A percentile compares a stretch with the other conserved stretches of the same genome.
Conservation (phyloP, 495 filamentous ascomycete species). For the Penicillium pancosmium region DNA sequence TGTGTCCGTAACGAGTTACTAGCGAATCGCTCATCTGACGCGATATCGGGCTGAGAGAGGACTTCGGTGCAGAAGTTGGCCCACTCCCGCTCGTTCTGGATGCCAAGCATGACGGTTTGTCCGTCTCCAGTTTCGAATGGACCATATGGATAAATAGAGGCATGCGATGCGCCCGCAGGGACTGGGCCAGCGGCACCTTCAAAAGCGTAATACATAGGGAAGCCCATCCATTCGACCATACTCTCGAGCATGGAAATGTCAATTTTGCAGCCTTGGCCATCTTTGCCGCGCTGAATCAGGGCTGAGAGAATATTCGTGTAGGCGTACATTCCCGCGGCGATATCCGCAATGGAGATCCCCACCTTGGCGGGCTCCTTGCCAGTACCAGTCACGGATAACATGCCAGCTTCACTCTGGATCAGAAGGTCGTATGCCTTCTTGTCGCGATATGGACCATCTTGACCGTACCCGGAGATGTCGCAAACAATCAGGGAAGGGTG, state of each 20-base stretch:
- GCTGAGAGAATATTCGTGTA: slow-evolving; percentile 54
- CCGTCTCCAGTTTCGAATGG: slow-evolving; percentile 51
- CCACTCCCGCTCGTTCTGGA: slow-evolving; percentile 59
- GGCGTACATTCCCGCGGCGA: slow-evolving; percentile 53
- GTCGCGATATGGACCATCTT: slow-evolving; percentile 51
- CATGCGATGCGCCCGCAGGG: slow-evolving; percentile 51
- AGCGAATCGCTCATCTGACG: slow-evolving; percentile 37
- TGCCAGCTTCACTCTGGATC: slow-evolving; percentile 56
- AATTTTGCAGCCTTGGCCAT: slow-evolving; percentile 44
- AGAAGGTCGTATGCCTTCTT: slow-evolving; percentile 61
- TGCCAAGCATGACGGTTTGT: slow-evolving; percentile 54
- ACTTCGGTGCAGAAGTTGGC: slow-evolving; percentile 47
- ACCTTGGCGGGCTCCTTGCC: slow-evolving; percentile 51
- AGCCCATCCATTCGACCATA: slow-evolving; percentile 59
- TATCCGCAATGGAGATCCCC: slow-evolving; percentile 56
- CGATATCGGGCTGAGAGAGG: slow-evolving; percentile 31
- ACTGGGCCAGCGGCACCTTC: slow-evolving; percentile 40
- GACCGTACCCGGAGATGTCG: slow-evolving; percentile 55
- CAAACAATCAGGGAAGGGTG: slow-evolving; percentile 53
- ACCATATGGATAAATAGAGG: slow-evolving; percentile 55
- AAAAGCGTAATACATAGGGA: slow-evolving; percentile 56
- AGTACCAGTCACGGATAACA: slow-evolving; percentile 54
- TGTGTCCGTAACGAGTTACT: slow-evolving; percentile 37
- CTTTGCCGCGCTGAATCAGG: slow-evolving; percentile 46
- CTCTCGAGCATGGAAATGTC: slow-evolving; percentile 58